Evolutionary conservation across 345 rosid genomes (phyloP), one percentile per base, ranked within the genome.

Genomic region (Moringa oleifera): DNA sequence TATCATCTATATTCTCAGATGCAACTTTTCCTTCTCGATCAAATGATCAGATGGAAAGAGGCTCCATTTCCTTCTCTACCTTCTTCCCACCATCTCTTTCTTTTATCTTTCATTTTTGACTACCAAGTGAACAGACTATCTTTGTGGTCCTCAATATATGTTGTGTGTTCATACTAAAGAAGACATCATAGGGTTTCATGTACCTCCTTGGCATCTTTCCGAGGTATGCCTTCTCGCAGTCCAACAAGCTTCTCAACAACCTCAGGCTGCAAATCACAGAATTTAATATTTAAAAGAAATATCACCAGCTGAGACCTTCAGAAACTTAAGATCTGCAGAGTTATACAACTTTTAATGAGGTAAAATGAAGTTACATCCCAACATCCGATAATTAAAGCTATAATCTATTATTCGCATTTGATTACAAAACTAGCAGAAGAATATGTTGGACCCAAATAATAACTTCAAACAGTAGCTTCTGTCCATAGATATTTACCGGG

Each of bases 131-230:
- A 18, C 36, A 18, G 12, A 21, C 22, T 23, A 53, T 16, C 51
- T 20, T 64, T 23, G 25, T n/a, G 19, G 33, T 28, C 33, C 33
- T 28, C 8, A 28, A 28, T 8, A 28, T 49, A 18, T n/a, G 21
- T 25, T 18, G 2, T 20, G 25, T 22, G 4, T 51, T 20, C 2
- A 41, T 12, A 53, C 28, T 6, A 19, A 22, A 1, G 51, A 50
- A 49, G n/a, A 50, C 51, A 66, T 36, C 12, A 23, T 16, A 53
- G 61, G 20, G 20, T 16, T 51, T 53, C 11, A 45, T 28, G 31
- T 83, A 90, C 99, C 97, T 95, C 99, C 79, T 91, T 95, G 8
- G 99, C 91, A 66, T 95, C 99, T 67, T 95, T 95, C 53, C 91
- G 61, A 8, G 99, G 99, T 64, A 95, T 95, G 57, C 99, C 99